phyloP scores from a whole-genome alignment of 345 rosid genomes.

The Acer saccharum region DNA sequence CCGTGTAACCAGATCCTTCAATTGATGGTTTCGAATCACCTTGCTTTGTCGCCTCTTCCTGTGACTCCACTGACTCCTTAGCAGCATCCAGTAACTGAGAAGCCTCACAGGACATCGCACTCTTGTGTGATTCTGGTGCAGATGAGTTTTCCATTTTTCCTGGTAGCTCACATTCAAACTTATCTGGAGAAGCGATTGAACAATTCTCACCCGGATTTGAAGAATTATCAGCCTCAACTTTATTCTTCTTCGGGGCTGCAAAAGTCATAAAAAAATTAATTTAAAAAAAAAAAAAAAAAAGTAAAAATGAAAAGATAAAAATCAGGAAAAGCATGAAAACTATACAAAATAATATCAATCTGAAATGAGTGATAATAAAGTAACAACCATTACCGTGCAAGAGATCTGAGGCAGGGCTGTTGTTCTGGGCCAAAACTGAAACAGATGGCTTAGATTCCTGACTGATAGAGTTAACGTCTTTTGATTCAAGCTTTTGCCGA shows the following conservation, averaged over 20 bases:
- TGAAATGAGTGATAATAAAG: background rate
- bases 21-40: constrained; percentile 22
- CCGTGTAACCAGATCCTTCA: constrained; percentile 20
- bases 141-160: constrained; percentile 21
- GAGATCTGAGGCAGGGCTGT: constrained; percentile 22
- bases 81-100: constrained; percentile 13
- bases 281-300: background rate
- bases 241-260: constrained; percentile 40
- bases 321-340: background rate
- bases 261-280: background rate
- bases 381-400: constrained; percentile 17
- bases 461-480: constrained; percentile 20
- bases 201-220: constrained; percentile 13
- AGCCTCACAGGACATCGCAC: constrained; percentile 11
- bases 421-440: constrained; percentile 13
- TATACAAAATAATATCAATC: background rate
- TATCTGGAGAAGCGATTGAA: constrained; percentile 16
- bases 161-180: constrained; percentile 19
- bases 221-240: constrained; percentile 31
- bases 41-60: constrained; percentile 23
- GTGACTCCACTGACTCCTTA: constrained; percentile 21
- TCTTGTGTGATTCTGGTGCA: constrained; percentile 11
- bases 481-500: constrained; percentile 24
- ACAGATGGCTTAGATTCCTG: constrained; percentile 13
- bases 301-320: background rate